phyloP scores from a whole-genome alignment of 176 grass and related monocot species.

The Musa beccarii region DNA sequence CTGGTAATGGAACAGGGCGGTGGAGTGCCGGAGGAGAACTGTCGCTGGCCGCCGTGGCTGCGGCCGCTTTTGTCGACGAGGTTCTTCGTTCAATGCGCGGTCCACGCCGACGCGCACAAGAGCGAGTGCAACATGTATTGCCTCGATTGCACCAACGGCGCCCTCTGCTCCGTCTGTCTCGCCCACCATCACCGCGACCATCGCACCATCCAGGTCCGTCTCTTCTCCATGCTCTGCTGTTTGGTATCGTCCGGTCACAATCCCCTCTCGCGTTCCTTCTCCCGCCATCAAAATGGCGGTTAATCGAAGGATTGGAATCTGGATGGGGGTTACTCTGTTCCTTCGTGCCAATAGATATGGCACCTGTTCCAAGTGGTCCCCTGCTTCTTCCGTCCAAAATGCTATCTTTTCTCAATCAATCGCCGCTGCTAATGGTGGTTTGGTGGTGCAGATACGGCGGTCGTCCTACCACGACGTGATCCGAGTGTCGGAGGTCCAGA shows the following conservation, averaged over 20 bases:
- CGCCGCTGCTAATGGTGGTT: too few species aligned
- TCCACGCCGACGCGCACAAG: constrained; percentile 67
- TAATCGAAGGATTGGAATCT: neutral
- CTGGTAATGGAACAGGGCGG: constrained; percentile 8
- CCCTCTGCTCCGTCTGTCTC: constrained; percentile 86
- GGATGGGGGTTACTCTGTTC: too few species aligned
- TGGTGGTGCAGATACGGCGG: constrained; percentile 55
- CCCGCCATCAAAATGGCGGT: neutral
- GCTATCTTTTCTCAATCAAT: too few species aligned
- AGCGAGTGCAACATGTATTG: constrained; percentile 99
- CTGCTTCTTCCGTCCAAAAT: too few species aligned
- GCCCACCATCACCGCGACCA: constrained; percentile 53
- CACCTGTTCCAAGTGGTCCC: too few species aligned
- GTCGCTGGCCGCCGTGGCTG: constrained; percentile 85
- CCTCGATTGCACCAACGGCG: constrained; percentile 76
- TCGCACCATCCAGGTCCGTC: constrained; percentile 74
- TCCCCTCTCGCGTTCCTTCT: neutral
- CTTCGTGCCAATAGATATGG: too few species aligned
- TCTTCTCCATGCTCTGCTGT: too few species aligned
- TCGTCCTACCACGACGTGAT: constrained; percentile 99
- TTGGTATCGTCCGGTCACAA: too few species aligned
- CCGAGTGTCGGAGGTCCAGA: constrained; percentile 90
- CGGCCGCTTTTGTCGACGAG: constrained; percentile 66
- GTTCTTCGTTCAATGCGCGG: constrained; percentile 88
- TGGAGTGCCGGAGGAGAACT: constrained; percentile 32